A percentile compares a stretch with the other conserved stretches of the same genome.
Evolutionary conservation across 371 early-diverging fungal genomes (phyloP).

Genomic region (Mortierella sp.): DNA sequence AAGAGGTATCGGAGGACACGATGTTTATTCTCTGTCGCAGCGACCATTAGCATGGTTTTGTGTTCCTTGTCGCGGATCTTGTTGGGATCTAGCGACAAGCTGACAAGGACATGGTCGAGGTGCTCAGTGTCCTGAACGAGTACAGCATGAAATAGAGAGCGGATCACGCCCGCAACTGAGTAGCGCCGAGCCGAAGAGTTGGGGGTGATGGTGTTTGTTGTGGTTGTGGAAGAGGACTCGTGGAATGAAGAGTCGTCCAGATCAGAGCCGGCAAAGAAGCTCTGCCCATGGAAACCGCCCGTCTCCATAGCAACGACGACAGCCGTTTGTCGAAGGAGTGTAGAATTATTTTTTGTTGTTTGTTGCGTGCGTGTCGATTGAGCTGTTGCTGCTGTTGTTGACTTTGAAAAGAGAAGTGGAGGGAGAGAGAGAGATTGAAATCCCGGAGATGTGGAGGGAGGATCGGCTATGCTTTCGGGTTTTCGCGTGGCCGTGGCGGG

Average conservation of each 20-base stretch:
- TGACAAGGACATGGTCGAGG: constrained; percentile 45
- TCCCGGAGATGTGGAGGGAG: neutral
- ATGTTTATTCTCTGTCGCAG: constrained; percentile 55
- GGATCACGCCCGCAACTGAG: constrained; percentile 47
- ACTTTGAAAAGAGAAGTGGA: too few relatives aligned
- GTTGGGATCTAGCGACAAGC: constrained; percentile 44
- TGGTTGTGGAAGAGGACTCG: constrained; percentile 41
- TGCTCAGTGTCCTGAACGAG: constrained; percentile 55
- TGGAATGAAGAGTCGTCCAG: constrained; percentile 33
- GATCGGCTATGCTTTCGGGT: neutral
- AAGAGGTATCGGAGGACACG: constrained; percentile 47
- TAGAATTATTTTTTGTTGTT: constrained; percentile 1
- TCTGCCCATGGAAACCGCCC: constrained; percentile 32
- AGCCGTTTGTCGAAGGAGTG: constrained; percentile 18
- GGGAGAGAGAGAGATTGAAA: too few relatives aligned
- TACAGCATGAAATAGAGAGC: constrained; percentile 56
- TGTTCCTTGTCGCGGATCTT: constrained; percentile 38
- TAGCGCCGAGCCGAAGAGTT: constrained; percentile 30
- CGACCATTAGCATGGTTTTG: constrained; percentile 57
- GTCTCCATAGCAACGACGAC: constrained; percentile 34
- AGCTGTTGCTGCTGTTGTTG: neutral
- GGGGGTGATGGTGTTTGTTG: constrained; percentile 24
- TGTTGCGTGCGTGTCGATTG: neutral
- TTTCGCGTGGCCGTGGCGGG: neutral
- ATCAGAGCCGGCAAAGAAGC: constrained; percentile 17